These are phyloP conservation scores for Neocucurbitaria cava DNA, from an alignment of 2,329 filamentous ascomycete genomes.

Conservation along the genomic window DNA sequence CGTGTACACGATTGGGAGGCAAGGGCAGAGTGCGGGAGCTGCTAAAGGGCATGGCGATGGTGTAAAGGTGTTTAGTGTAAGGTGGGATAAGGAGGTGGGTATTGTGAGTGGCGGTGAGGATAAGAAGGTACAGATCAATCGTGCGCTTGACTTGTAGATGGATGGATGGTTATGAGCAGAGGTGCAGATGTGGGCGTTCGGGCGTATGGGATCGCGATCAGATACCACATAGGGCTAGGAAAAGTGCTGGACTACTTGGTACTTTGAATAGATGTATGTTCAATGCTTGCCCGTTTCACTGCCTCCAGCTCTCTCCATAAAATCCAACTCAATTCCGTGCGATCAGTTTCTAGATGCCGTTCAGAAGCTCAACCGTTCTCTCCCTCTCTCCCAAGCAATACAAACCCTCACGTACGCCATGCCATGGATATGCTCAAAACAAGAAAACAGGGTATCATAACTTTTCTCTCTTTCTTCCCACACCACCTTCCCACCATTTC, in stretches of 20 bases:
- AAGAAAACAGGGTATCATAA: slow-evolving; percentile 38
- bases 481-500: background rate
- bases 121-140: slow-evolving; percentile 90
- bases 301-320: too few relatives aligned
- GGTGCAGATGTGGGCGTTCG: too few relatives aligned
- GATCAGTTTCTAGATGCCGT: background rate
- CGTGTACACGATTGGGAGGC: slow-evolving; percentile 78
- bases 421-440: slow-evolving; percentile 6
- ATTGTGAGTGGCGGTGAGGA: slow-evolving; percentile 94
- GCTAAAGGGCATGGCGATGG: slow-evolving; percentile 75
- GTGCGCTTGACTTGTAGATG: slow-evolving; percentile 23
- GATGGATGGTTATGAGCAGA: background rate
- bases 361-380: background rate
- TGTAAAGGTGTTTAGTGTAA: slow-evolving; percentile 86
- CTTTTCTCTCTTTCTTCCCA: too few relatives aligned
- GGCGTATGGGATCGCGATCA: slow-evolving; percentile 17
- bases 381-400: background rate
- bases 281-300: too few relatives aligned
- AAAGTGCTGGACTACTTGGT: slow-evolving; percentile 2
- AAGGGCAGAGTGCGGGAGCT: slow-evolving; percentile 66
- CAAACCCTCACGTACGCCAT: background rate
- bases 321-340: too few relatives aligned
- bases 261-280: background rate
- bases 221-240: slow-evolving; percentile 22
- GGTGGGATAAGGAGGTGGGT: slow-evolving; percentile 84